Evolutionary conservation across 192 early-diverging fungal genomes (phyloP), one percentile per base, ranked within the genome.

Genomic region (Funneliformis mosseae): DNA sequence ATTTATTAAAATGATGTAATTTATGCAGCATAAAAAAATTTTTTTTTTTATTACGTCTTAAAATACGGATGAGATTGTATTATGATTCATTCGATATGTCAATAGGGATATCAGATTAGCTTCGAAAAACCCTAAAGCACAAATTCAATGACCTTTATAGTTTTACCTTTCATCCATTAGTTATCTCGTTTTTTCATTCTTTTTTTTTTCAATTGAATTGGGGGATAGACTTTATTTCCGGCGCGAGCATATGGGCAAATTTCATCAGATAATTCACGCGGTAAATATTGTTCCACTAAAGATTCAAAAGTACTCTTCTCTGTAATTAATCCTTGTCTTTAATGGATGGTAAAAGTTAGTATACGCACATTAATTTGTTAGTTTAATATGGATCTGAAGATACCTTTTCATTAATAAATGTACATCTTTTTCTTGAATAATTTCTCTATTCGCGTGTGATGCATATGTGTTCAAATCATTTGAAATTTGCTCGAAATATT

Each of bases 401-500:
- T 25, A 83, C 82, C 82, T 83, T 70, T 62, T 72, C 82, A 83
- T 83, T 12, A 83, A 61, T 46, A 39, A 33, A 33, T 55, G 7
- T 16, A 83, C 74, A 76, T 83, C 82, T 27, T 45, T 71, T 33
- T 83, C 82, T 45, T 69, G 43, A 45, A 83, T 83, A 50, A 76
- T 76, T 28, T 66, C 50, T 21, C 79, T 39, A 16, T 63, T 60
- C 38, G 55, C 68, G 59, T 79, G 66, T 8, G 42, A 41, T 4
- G 82, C 70, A 73, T 76, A 71, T 28, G 39, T 41, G 18, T 46
- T 55, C 18, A 83, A 63, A 46, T 77, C 75, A 18, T 62, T 55
- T 25, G 82, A 28, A 42, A 72, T 60, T 70, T 83, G 82, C 11
- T 81, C 82, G 67, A 83, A 81, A 25, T 81, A 83, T 61, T 61